Percentiles rank a stretch among this genome's conserved stretches.
phyloP scores from a whole-genome alignment of 2,329 filamentous ascomycete genomes.

The Sclerotinia subarctica region DNA sequence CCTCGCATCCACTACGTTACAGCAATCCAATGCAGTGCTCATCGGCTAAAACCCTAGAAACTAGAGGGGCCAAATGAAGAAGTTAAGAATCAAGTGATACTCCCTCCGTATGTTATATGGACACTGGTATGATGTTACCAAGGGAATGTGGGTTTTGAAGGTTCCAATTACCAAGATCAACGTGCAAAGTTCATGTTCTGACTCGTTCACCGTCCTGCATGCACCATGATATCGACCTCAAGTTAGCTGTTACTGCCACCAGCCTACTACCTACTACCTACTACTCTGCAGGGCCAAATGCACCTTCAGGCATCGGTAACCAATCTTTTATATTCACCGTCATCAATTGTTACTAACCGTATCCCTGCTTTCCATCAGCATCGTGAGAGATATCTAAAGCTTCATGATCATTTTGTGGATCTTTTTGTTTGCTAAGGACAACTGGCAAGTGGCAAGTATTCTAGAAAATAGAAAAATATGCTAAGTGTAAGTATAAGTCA shows the following conservation, averaged over 20 bases:
- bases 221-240: background rate
- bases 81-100: background rate
- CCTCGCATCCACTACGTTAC: background rate
- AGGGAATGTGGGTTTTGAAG: background rate
- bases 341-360: slow-evolving; percentile 1
- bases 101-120: background rate
- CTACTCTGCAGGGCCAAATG: slow-evolving; percentile 2
- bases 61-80: slow-evolving; percentile 4
- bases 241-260: background rate
- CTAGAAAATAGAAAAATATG: background rate
- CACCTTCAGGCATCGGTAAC: slow-evolving; percentile 12
- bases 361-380: slow-evolving; percentile 13
- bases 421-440: background rate
- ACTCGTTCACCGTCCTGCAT: slow-evolving; percentile 12
- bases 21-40: slow-evolving; percentile 3
- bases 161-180: slow-evolving; percentile 11
- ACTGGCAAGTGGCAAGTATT: slow-evolving; percentile 10
- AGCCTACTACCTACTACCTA: background rate
- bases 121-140: background rate
- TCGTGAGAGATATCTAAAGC: background rate
- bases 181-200: slow-evolving; percentile 17
- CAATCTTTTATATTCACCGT: slow-evolving; percentile 1
- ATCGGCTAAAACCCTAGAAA: slow-evolving; percentile 12
- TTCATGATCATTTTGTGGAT: slow-evolving; percentile 9
- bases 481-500: background rate